These are phyloP conservation scores for Lyophyllum decastes DNA, from an alignment of 768 basidiomycete genomes.

Conservation along the genomic window DNA sequence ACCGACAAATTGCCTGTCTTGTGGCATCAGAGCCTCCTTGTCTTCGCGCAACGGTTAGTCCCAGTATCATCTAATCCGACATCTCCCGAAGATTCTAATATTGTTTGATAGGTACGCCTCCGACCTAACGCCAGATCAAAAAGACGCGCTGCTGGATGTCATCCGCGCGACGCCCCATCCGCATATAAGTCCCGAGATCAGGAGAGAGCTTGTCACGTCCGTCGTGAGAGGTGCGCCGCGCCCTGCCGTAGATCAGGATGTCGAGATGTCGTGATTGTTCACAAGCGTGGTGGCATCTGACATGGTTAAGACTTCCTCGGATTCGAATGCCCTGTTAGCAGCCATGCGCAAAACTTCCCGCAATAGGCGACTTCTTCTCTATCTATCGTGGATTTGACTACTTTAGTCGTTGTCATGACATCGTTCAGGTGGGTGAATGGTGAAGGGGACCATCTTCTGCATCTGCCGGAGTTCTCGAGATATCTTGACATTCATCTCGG, in stretches of 20 bases:
- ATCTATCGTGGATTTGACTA: too few relatives aligned
- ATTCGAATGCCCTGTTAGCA: neutral
- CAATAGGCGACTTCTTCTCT: neutral
- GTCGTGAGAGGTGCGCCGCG: slow-evolving; percentile 84
- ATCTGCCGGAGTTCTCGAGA: too few relatives aligned
- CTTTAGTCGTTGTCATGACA: too few relatives aligned
- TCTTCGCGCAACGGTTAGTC: slow-evolving; percentile 85
- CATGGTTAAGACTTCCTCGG: neutral
- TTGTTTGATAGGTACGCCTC: slow-evolving; percentile 74
- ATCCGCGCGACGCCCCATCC: slow-evolving; percentile 83
- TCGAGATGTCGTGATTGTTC: slow-evolving; percentile 54
- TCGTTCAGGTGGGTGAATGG: too few relatives aligned
- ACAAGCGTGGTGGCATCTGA: neutral
- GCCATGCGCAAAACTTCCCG: neutral
- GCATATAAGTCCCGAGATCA: slow-evolving; percentile 86
- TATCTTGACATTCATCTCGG: too few relatives aligned
- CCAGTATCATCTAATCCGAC: neutral
- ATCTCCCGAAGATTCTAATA: neutral
- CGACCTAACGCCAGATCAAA: slow-evolving; percentile 95
- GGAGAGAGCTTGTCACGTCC: slow-evolving; percentile 86
- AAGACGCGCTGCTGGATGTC: slow-evolving; percentile 95
- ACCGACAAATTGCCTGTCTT: slow-evolving; percentile 88
- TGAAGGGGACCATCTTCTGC: too few relatives aligned
- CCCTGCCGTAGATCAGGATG: slow-evolving; percentile 62
- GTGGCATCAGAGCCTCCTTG: slow-evolving; percentile 96